These are phyloP conservation scores for Pseudocercospora fijiensis DNA, from an alignment of 2,329 filamentous ascomycete species.

Conservation along the genomic window DNA sequence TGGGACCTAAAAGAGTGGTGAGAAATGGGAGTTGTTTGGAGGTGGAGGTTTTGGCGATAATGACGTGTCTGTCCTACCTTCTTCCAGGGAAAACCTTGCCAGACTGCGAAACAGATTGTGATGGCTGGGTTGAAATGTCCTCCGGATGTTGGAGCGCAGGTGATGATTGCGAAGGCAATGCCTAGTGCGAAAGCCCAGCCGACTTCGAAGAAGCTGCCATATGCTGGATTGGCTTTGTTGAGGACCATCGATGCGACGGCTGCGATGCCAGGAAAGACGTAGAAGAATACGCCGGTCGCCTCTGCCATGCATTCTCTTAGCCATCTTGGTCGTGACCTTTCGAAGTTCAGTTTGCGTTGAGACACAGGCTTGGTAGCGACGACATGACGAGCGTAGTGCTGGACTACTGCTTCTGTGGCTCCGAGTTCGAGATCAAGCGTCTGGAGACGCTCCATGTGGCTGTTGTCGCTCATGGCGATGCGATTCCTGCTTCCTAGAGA, in stretches of 20 bases:
- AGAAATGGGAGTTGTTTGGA: not conserved
- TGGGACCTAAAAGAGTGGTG: slow-evolving; percentile 38
- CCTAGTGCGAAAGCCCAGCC: slow-evolving; percentile 58
- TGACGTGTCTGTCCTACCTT: slow-evolving; percentile 50
- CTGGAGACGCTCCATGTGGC: slow-evolving; percentile 18
- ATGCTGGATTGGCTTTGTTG: slow-evolving; percentile 44
- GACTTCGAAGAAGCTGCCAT: slow-evolving; percentile 57
- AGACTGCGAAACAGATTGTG: slow-evolving; percentile 46
- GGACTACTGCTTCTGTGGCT: slow-evolving; percentile 54
- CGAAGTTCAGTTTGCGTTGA: slow-evolving; percentile 56
- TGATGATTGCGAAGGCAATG: slow-evolving; percentile 60
- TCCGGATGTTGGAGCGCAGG: slow-evolving; percentile 55
- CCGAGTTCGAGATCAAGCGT: slow-evolving; percentile 51
- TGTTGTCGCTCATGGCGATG: not conserved
- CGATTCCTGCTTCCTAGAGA: not conserved
- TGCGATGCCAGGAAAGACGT: slow-evolving; percentile 52
- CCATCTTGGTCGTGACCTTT: slow-evolving; percentile 54
- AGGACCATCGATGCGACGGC: slow-evolving; percentile 54
- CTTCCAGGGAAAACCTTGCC: slow-evolving; percentile 60
- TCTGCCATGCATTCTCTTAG: slow-evolving; percentile 58
- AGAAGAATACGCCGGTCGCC: slow-evolving; percentile 56
- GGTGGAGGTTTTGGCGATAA: not conserved
- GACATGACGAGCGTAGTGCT: slow-evolving; percentile 53
- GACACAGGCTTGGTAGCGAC: slow-evolving; percentile 53
- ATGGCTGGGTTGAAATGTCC: slow-evolving; percentile 41